These are phyloP conservation scores for Penicillium paradoxum DNA, from an alignment of 495 filamentous ascomycete species.

Conservation along the genomic window DNA sequence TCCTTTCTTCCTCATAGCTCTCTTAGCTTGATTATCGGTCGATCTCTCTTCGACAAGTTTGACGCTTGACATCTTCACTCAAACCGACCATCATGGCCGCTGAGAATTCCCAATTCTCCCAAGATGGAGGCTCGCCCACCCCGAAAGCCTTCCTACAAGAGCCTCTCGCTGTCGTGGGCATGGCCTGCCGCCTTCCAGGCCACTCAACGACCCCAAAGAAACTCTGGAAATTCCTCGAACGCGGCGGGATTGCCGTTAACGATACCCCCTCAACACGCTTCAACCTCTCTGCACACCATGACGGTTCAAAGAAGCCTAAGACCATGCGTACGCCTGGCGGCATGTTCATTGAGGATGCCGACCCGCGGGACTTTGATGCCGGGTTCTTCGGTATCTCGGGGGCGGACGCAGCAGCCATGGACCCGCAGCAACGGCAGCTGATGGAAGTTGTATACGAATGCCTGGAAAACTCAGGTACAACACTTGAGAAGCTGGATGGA, in stretches of 20 bases:
- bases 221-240: not conserved
- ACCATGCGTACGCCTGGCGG: not conserved
- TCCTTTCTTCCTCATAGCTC: too few species aligned
- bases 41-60: too few species aligned
- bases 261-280: not conserved
- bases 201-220: not conserved
- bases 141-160: not conserved
- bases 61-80: too few species aligned
- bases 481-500: not conserved
- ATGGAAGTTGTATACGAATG: not conserved
- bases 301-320: not conserved
- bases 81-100: too few species aligned
- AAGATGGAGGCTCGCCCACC: too few species aligned
- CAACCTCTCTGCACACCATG: not conserved
- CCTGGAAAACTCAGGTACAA: not conserved
- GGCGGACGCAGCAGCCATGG: not conserved
- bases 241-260: not conserved
- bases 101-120: too few species aligned
- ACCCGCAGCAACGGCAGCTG: not conserved
- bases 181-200: not conserved
- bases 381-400: not conserved
- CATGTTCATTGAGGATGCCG: not conserved
- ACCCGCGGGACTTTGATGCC: not conserved
- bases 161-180: not conserved
- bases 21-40: too few species aligned